A percentile compares a stretch with the other conserved stretches of the same genome.
phyloP scores from a whole-genome alignment of 2,329 filamentous ascomycete species.

The Pseudonectria foliicola region DNA sequence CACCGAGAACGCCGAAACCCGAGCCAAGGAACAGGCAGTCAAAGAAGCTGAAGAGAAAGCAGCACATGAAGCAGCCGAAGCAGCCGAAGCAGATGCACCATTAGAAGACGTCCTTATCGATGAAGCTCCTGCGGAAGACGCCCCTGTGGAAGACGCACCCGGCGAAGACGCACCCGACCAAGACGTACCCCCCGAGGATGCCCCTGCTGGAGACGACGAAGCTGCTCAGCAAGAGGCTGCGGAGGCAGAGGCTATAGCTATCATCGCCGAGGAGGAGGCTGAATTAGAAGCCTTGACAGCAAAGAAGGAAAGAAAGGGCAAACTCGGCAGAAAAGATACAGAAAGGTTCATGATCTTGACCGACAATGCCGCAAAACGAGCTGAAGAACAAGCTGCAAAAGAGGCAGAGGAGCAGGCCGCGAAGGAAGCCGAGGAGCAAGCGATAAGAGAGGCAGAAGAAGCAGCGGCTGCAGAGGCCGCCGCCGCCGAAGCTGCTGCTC shows the following conservation, averaged over 20 bases:
- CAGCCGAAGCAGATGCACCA: slow-evolving; percentile 1
- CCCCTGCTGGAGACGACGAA: slow-evolving; percentile 3
- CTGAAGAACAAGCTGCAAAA: slow-evolving; percentile 4
- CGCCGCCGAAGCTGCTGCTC: slow-evolving; percentile 12
- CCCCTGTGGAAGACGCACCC: no score
- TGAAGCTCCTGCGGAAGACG: no score
- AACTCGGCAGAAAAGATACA: slow-evolving; percentile 17
- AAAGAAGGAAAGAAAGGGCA: slow-evolving; percentile 18
- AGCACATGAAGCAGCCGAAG: slow-evolving; percentile 10
- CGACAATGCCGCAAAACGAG: slow-evolving; percentile 11
- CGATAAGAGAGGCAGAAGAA: slow-evolving; percentile 20
- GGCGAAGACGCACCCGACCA: background rate
- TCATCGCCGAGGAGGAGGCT: slow-evolving; percentile 7
- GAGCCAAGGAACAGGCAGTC: slow-evolving; percentile 1
- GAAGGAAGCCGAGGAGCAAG: slow-evolving; percentile 25
- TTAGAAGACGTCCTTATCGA: no score
- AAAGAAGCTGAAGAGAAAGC: slow-evolving; percentile 11
- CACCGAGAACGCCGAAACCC: slow-evolving; percentile 7
- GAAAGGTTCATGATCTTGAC: slow-evolving; percentile 14
- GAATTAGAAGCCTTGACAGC: slow-evolving; percentile 11
- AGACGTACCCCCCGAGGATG: background rate
- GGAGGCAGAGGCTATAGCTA: slow-evolving; percentile 4
- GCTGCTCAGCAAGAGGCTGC: slow-evolving; percentile 5
- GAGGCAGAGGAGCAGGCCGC: slow-evolving; percentile 17
- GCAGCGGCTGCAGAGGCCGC: slow-evolving; percentile 19